phyloP scores from a whole-genome alignment of 805 yeast genomes.

The Metschnikowia baotianmanensis region DNA sequence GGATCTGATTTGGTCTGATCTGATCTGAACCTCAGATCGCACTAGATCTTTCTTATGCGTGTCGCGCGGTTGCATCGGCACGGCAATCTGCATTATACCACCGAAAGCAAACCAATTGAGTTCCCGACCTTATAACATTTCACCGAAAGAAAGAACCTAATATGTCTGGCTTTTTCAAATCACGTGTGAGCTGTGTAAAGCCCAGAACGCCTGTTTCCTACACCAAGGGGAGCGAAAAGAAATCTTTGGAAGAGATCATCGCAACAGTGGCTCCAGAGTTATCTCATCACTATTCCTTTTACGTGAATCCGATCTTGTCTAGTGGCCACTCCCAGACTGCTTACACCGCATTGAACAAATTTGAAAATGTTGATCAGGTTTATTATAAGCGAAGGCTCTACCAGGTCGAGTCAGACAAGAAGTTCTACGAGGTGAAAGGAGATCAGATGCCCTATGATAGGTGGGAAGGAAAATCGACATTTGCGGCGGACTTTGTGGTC shows the following conservation, averaged over 20 bases:
- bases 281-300: constrained; percentile 31
- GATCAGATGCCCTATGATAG: constrained; percentile 36
- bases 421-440: constrained; percentile 25
- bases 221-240: not conserved
- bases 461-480: constrained; percentile 44
- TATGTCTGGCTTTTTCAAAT: constrained; percentile 16
- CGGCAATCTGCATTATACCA: not conserved
- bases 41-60: not conserved
- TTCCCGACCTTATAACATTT: too few species aligned
- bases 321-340: constrained; percentile 52
- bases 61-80: constrained; percentile 3
- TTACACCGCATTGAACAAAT: constrained; percentile 45
- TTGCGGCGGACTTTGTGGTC: constrained; percentile 51
- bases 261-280: constrained; percentile 40
- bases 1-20: not conserved
- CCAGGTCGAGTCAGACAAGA: constrained; percentile 25
- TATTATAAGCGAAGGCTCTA: constrained; percentile 46
- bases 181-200: constrained; percentile 9
- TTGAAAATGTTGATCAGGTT: constrained; percentile 40
- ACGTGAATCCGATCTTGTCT: constrained; percentile 45
- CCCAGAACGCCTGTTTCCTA: constrained; percentile 13
- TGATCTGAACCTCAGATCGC: not conserved
- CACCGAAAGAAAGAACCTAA: not conserved
- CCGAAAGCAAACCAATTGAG: too few species aligned
- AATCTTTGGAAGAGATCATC: constrained; percentile 29